Conservation (phyloP, 2,329 filamentous ascomycete species). For the Metarhizium anisopliae region DNA sequence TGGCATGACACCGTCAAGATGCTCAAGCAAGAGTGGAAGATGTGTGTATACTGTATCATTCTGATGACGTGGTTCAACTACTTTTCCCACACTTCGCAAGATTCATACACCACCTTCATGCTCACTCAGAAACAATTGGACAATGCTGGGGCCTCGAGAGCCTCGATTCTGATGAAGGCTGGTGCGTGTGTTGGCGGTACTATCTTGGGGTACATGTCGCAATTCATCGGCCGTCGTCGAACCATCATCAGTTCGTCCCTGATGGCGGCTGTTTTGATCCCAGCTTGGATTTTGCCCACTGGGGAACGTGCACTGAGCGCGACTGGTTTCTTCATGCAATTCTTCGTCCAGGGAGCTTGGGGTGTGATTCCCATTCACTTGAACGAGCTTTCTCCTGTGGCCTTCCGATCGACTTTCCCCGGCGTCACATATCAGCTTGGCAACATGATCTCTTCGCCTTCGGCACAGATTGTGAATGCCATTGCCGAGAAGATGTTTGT, state of each 20-base stretch:
- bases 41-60: conserved; percentile 68
- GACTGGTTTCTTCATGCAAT: conserved; percentile 60
- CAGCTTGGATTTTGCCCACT: conserved; percentile 61
- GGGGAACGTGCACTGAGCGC: conserved; percentile 51
- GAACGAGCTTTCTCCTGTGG: conserved; percentile 62
- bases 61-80: conserved; percentile 72
- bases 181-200: conserved; percentile 68
- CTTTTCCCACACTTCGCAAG: conserved; percentile 72
- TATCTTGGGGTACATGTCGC: conserved; percentile 64
- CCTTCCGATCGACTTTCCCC: conserved; percentile 62
- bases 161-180: conserved; percentile 73
- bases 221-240: conserved; percentile 65
- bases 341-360: conserved; percentile 58
- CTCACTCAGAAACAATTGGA: conserved; percentile 59
- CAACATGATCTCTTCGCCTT: conserved; percentile 65
- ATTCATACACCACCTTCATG: conserved; percentile 78
- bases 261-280: conserved; percentile 53
- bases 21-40: conserved; percentile 62
- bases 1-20: conserved; percentile 62
- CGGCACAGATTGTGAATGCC: conserved; percentile 69
- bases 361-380: conserved; percentile 64
- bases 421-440: conserved; percentile 67
- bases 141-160: conserved; percentile 57
- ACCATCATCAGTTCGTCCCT: conserved; percentile 54
- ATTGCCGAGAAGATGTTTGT: conserved; percentile 56